These are phyloP conservation scores for Cladophialophora chaetospira DNA, from an alignment of 2,329 filamentous ascomycete genomes.

Conservation along the genomic window DNA sequence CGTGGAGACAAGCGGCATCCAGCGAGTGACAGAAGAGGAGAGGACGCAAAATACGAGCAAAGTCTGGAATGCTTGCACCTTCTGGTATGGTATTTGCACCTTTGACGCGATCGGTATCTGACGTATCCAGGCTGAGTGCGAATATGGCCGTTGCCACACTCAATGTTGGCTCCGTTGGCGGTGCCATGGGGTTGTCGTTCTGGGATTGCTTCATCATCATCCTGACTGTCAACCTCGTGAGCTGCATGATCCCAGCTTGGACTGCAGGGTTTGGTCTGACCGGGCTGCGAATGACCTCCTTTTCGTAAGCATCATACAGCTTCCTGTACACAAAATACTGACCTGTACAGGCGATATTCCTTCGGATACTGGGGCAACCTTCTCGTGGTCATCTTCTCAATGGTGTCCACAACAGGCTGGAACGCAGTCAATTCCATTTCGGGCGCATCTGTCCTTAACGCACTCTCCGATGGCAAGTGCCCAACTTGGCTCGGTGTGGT, in stretches of 20 bases:
- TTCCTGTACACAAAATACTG: not conserved
- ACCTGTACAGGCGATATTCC: conserved; percentile 37
- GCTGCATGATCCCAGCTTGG: conserved; percentile 36
- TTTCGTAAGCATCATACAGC: conserved; percentile 19
- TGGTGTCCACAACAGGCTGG: conserved; percentile 43
- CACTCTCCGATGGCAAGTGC: conserved; percentile 40
- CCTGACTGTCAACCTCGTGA: conserved; percentile 38
- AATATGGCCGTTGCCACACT: conserved; percentile 12
- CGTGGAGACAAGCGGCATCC: conserved; percentile 9
- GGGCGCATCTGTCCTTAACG: conserved; percentile 40
- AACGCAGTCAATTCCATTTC: conserved; percentile 45
- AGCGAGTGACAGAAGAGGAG: conserved; percentile 6
- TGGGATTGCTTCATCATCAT: conserved; percentile 44
- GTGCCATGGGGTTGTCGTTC: conserved; percentile 29
- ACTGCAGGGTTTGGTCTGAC: conserved; percentile 38
- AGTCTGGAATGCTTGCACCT: conserved; percentile 4
- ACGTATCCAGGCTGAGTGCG: not conserved
- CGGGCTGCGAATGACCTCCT: conserved; percentile 42
- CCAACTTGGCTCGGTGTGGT: conserved; percentile 43
- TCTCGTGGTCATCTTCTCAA: conserved; percentile 42
- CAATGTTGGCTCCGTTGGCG: conserved; percentile 8
- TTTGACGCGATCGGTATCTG: not conserved
- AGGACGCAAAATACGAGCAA: conserved; percentile 5
- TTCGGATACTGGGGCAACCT: conserved; percentile 45
- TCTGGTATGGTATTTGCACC: not conserved